phyloP scores from a whole-genome alignment of 2,329 filamentous ascomycete species.

The Aureobasidium sp. region DNA sequence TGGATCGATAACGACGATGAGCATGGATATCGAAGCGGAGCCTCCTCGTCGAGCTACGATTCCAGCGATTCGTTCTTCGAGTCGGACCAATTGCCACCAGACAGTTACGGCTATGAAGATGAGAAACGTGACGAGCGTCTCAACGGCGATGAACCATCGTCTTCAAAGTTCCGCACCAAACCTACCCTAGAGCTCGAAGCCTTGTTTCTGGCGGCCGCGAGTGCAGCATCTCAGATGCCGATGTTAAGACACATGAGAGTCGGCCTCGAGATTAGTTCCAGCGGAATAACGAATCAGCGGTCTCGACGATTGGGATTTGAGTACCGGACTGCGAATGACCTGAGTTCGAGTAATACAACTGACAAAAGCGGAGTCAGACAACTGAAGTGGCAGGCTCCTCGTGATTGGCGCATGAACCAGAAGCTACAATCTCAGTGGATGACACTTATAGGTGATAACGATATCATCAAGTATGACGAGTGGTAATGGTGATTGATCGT shows the following conservation, averaged over 20 bases:
- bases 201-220: not conserved
- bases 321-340: not conserved
- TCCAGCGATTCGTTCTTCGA: conserved; percentile 4
- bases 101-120: not conserved
- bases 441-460: not conserved
- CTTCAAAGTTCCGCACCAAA: not conserved
- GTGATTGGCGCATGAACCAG: not conserved
- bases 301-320: not conserved
- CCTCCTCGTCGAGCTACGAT: not conserved
- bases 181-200: not conserved
- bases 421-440: not conserved
- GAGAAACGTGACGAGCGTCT: not conserved
- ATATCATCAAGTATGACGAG: conserved; percentile 2
- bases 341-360: not conserved
- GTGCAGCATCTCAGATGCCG: not conserved
- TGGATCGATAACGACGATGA: not conserved
- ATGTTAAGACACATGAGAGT: not conserved
- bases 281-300: not conserved
- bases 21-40: not conserved
- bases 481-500: not conserved
- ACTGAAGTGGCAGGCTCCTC: not conserved
- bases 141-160: not conserved
- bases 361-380: not conserved
- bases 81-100: not conserved
- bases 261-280: not conserved